Percentiles rank a stretch among this genome's conserved stretches.
These are phyloP conservation scores for Avena atlantica DNA, from an alignment of 176 grass and related monocot species.

Conservation along the genomic window DNA sequence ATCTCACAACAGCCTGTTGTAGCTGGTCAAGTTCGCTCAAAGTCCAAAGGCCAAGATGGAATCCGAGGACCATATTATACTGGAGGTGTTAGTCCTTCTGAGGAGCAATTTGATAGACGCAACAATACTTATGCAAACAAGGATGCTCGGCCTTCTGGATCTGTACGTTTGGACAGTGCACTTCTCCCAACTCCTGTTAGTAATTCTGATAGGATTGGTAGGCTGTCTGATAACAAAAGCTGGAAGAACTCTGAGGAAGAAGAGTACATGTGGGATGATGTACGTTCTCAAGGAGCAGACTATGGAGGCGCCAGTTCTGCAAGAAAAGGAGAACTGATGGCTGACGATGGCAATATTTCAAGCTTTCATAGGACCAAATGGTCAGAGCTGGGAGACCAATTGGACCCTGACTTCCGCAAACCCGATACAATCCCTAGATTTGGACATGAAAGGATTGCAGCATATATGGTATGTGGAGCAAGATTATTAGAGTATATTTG, in stretches of 20 bases:
- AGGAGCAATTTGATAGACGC: slow-evolving; percentile 44
- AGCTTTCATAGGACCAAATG: slow-evolving; percentile 63
- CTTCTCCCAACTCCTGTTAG: slow-evolving; percentile 51
- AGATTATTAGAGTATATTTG: slow-evolving; percentile 20
- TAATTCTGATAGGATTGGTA: slow-evolving; percentile 59
- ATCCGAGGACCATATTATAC: slow-evolving; percentile 46
- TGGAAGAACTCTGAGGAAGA: slow-evolving; percentile 99
- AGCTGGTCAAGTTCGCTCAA: slow-evolving; percentile 53
- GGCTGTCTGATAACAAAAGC: slow-evolving; percentile 56
- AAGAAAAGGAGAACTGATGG: slow-evolving; percentile 71
- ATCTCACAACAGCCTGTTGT: slow-evolving; percentile 48
- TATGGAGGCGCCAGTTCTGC: slow-evolving; percentile 47
- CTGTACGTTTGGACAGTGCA: slow-evolving; percentile 50
- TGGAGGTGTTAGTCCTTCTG: slow-evolving; percentile 48
- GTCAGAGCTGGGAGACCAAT: slow-evolving; percentile 42
- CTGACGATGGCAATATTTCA: slow-evolving; percentile 48
- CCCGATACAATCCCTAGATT: slow-evolving; percentile 48
- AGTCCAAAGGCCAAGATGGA: slow-evolving; percentile 62
- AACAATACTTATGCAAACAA: slow-evolving; percentile 59
- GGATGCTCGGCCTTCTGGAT: slow-evolving; percentile 46
- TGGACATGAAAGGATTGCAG: slow-evolving; percentile 39
- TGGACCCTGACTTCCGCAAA: slow-evolving; percentile 49
- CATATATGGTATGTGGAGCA: slow-evolving; percentile 61
- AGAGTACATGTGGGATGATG: slow-evolving; percentile 85
- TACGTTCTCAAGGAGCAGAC: slow-evolving; percentile 54